Conservation (phyloP, 1,284 basidiomycete genomes). For the Ganoderma leucocontextum region DNA sequence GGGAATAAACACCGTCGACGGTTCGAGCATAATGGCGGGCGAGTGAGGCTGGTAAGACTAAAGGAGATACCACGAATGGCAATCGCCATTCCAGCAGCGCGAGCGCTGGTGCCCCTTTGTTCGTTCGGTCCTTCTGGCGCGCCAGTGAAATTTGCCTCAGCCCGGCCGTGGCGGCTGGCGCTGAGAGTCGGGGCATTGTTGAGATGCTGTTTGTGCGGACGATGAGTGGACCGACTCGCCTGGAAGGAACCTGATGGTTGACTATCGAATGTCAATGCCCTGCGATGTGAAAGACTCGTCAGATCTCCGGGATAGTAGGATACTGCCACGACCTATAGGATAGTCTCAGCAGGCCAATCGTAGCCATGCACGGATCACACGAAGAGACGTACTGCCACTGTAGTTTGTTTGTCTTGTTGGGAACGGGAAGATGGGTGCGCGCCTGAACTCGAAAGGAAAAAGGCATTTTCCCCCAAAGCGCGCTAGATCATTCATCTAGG, state of each 20-base stretch:
- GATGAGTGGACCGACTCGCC: not conserved
- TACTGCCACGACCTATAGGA: not conserved
- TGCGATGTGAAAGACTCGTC: not conserved
- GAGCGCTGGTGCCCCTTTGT: not conserved
- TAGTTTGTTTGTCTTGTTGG: not conserved
- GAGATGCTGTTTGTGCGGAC: not conserved
- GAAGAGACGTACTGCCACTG: not conserved
- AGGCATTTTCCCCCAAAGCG: not conserved
- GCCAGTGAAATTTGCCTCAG: not conserved
- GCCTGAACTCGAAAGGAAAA: not conserved
- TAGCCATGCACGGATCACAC: not conserved
- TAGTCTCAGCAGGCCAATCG: not conserved
- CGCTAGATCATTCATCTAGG: not conserved
- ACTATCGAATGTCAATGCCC: not conserved
- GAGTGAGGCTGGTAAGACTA: not conserved
- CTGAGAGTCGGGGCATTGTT: not conserved
- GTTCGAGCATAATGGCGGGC: not conserved
- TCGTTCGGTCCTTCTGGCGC: not conserved
- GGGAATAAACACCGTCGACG: not conserved
- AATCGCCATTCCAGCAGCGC: not conserved
- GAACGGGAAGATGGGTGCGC: not conserved
- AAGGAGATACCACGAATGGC: not conserved
- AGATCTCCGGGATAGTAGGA: not conserved
- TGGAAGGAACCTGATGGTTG: not conserved
- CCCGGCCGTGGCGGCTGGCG: not conserved